Percentiles rank a stretch among this genome's conserved stretches.
Conservation (phyloP, 306 rosid species). For the Betula pendula region DNA sequence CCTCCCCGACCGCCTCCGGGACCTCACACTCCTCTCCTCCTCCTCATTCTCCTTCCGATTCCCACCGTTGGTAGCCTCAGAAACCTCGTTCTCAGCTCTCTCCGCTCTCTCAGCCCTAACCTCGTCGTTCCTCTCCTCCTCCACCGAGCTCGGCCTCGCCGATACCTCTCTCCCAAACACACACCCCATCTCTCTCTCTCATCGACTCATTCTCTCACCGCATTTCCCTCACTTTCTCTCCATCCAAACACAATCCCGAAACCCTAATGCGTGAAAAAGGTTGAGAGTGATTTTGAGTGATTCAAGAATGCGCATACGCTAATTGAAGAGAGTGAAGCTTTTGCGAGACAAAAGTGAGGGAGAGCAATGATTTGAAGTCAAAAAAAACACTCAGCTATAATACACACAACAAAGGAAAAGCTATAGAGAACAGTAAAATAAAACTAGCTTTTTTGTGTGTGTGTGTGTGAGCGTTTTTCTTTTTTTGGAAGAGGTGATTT, state of each 20-base stretch:
- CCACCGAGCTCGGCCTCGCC: slow-evolving; percentile 27
- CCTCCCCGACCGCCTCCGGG: slow-evolving; percentile 58
- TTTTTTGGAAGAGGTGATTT: background rate
- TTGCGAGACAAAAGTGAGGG: slow-evolving; percentile 74
- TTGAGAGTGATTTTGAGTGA: slow-evolving; percentile 29
- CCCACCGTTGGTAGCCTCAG: slow-evolving; percentile 45
- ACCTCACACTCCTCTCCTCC: slow-evolving; percentile 44
- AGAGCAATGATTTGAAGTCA: slow-evolving; percentile 77
- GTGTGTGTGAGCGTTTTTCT: background rate
- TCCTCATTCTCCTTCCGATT: slow-evolving; percentile 50
- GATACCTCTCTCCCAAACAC: slow-evolving; percentile 66
- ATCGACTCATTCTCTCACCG: slow-evolving; percentile 32
- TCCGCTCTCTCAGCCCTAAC: slow-evolving; percentile 43
- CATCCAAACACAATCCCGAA: slow-evolving; percentile 32
- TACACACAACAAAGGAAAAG: slow-evolving; percentile 11
- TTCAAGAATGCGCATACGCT: slow-evolving; percentile 35
- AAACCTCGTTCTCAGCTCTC: slow-evolving; percentile 28
- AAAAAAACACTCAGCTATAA: slow-evolving; percentile 38
- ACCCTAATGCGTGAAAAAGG: slow-evolving; percentile 55
- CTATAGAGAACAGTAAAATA: slow-evolving; percentile 30
- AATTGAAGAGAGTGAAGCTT: slow-evolving; percentile 54
- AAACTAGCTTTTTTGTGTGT: slow-evolving; percentile 13
- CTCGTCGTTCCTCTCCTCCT: slow-evolving; percentile 31
- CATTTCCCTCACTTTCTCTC: slow-evolving; percentile 43
- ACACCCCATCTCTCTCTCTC: slow-evolving; percentile 69